These are phyloP conservation scores for Neurospora cerealis DNA, from an alignment of 495 filamentous ascomycete genomes.

Conservation along the genomic window DNA sequence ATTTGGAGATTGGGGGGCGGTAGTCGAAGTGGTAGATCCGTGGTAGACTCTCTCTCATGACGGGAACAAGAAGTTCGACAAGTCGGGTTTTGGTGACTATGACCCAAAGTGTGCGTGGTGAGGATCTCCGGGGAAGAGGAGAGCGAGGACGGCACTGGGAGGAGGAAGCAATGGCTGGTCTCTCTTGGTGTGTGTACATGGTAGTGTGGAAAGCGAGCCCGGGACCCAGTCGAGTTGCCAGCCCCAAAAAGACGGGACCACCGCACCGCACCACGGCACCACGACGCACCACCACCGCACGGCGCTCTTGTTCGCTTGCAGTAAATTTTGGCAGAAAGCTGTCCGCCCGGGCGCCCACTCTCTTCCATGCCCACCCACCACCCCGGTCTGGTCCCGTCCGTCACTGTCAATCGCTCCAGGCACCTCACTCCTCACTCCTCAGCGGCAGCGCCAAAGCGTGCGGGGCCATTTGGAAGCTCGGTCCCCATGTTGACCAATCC, in stretches of 20 bases:
- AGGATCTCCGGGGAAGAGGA: slow-evolving; percentile 9
- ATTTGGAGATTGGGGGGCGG: slow-evolving; percentile 8
- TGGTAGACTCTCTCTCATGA: slow-evolving; percentile 15
- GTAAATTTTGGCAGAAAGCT: slow-evolving; percentile 1
- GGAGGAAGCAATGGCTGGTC: slow-evolving; percentile 3
- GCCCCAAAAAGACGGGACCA: neutral
- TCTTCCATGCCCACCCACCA: neutral
- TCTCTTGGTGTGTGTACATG: neutral
- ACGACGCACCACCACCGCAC: neutral
- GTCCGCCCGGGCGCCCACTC: neutral
- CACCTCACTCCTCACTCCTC: neutral
- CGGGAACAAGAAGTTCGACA: slow-evolving; percentile 1
- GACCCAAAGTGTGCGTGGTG: slow-evolving; percentile 8
- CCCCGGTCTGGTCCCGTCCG: neutral
- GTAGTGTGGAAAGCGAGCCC: neutral
- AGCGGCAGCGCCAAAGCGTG: neutral
- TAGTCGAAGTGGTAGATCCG: slow-evolving; percentile 8
- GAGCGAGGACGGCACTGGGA: neutral
- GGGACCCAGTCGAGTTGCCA: neutral
- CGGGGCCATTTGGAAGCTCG: neutral
- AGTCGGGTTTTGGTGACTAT: neutral
- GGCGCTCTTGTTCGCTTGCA: neutral
- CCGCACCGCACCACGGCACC: neutral
- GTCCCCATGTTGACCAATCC: neutral
- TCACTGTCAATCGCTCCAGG: neutral